These are phyloP conservation scores for Chaetomidium leptoderma DNA, from an alignment of 495 filamentous ascomycete genomes.

Conservation along the genomic window DNA sequence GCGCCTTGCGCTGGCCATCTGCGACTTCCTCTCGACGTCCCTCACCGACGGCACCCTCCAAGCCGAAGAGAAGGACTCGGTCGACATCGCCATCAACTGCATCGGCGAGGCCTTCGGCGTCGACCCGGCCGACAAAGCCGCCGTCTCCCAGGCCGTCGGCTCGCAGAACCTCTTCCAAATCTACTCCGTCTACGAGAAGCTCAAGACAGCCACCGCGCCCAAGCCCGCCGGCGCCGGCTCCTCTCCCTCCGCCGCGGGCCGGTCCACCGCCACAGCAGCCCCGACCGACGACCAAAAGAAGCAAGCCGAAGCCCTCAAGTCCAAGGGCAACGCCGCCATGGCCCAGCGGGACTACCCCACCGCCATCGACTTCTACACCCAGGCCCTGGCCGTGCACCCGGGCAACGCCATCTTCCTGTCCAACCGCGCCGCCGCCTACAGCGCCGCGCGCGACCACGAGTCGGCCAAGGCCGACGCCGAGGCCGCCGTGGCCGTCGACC, in stretches of 20 bases:
- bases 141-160: slow-evolving; percentile 71
- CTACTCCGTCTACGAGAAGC: slow-evolving; percentile 93
- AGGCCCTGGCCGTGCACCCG: slow-evolving; percentile 74
- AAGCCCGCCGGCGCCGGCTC: slow-evolving; percentile 28
- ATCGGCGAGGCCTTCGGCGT: slow-evolving; percentile 94
- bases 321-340: slow-evolving; percentile 93
- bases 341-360: slow-evolving; percentile 75
- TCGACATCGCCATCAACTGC: slow-evolving; percentile 88
- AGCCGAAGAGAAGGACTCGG: slow-evolving; percentile 79
- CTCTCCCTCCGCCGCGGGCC: slow-evolving; percentile 26
- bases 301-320: slow-evolving; percentile 82
- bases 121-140: slow-evolving; percentile 70
- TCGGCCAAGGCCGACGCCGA: slow-evolving; percentile 82
- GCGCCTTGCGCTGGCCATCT: slow-evolving; percentile 92
- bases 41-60: slow-evolving; percentile 83
- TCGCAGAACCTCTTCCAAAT: slow-evolving; percentile 80
- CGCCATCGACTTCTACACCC: slow-evolving; percentile 80
- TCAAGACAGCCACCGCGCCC: slow-evolving; percentile 50
- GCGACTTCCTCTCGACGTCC: slow-evolving; percentile 86
- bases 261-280: slow-evolving; percentile 18
- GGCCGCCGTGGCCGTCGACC: slow-evolving; percentile 76
- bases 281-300: slow-evolving; percentile 55
- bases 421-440: slow-evolving; percentile 92
- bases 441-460: slow-evolving; percentile 72
- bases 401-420: slow-evolving; percentile 94